These are phyloP conservation scores for Blastomyces parvus DNA, from an alignment of 2,329 filamentous ascomycete species.

Conservation along the genomic window DNA sequence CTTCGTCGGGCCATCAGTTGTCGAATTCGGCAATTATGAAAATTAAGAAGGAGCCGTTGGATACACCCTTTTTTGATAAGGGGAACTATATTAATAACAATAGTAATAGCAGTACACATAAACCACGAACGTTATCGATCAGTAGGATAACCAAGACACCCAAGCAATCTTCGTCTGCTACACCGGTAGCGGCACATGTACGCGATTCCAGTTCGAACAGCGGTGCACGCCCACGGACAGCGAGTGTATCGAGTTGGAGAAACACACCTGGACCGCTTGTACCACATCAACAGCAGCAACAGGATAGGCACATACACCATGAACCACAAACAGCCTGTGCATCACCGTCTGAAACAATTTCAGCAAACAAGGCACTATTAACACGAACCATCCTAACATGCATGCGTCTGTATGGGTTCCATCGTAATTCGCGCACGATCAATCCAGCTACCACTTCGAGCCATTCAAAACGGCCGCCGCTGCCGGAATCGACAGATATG, in stretches of 20 bases:
- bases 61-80: neutral
- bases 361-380: constrained; percentile 34
- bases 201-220: neutral
- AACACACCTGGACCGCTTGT: neutral
- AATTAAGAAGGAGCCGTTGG: constrained; percentile 28
- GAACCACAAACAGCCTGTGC: neutral
- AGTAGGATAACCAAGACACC: constrained; percentile 3
- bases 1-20: constrained; percentile 15
- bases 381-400: constrained; percentile 36
- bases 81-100: neutral
- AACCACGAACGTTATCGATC: constrained; percentile 5
- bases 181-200: neutral
- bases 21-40: constrained; percentile 22
- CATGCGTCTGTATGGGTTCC: constrained; percentile 37
- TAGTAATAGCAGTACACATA: neutral
- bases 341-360: constrained; percentile 16
- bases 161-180: neutral
- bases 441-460: neutral
- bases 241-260: constrained; percentile 8
- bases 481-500: constrained; percentile 3
- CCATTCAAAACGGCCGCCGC: neutral
- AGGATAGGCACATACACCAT: neutral
- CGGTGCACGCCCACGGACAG: neutral
- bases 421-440: constrained; percentile 24
- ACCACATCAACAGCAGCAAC: neutral